A percentile compares a stretch with the other conserved stretches of the same genome.
Evolutionary conservation across 2,329 filamentous ascomycete species (phyloP).

Genomic region (Aspergillus sp.): DNA sequence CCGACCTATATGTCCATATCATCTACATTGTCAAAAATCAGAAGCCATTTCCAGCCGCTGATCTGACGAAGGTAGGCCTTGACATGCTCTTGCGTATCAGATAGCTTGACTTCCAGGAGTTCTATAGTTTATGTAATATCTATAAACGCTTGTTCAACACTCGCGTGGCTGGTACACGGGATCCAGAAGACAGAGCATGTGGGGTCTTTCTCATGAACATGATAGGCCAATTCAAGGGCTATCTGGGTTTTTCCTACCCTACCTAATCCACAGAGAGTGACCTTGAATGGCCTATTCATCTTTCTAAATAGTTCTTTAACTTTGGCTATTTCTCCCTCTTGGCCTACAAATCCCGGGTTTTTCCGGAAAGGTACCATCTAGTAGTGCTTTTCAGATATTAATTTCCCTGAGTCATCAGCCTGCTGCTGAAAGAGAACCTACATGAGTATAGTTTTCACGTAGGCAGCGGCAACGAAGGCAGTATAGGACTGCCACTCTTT

Average conservation of each 20-base stretch:
- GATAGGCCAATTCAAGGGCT: constrained; percentile 5
- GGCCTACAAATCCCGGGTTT: too few relatives aligned
- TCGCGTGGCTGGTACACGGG: constrained; percentile 21
- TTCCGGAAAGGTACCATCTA: too few relatives aligned
- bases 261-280: too few relatives aligned
- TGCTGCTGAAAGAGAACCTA: too few relatives aligned
- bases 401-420: too few relatives aligned
- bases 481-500: background rate
- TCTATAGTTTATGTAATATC: constrained; percentile 11
- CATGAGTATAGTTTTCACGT: too few relatives aligned
- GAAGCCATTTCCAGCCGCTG: constrained; percentile 16
- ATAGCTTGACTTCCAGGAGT: background rate
- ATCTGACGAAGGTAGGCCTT: constrained; percentile 14
- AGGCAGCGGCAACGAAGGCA: background rate
- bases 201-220: background rate
- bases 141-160: constrained; percentile 15
- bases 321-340: too few relatives aligned
- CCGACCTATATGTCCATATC: constrained; percentile 17
- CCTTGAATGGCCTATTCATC: too few relatives aligned
- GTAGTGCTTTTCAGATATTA: too few relatives aligned
- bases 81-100: constrained; percentile 2
- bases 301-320: too few relatives aligned
- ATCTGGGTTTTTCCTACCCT: too few relatives aligned
- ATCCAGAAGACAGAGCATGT: constrained; percentile 30
- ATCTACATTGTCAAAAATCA: constrained; percentile 26